These are phyloP conservation scores for Coriaria nepalensis DNA, from an alignment of 306 rosid genomes.

Conservation along the genomic window DNA sequence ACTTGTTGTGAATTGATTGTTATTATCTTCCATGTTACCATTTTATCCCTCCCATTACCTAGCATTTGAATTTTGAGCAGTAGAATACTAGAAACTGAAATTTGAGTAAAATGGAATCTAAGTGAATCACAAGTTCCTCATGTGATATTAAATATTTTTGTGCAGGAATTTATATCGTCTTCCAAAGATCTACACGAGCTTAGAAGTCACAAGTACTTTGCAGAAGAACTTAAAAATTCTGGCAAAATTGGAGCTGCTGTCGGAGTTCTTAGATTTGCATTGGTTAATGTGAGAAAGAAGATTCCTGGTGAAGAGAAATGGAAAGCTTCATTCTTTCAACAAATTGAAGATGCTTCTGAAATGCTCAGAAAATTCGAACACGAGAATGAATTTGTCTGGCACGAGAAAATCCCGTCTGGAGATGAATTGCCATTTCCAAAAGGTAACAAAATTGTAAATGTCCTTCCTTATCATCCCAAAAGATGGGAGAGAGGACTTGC, in stretches of 20 bases:
- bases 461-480: slow-evolving; percentile 43
- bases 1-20: too few species aligned
- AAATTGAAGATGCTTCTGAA: slow-evolving; percentile 35
- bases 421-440: slow-evolving; percentile 32
- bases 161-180: slow-evolving; percentile 51
- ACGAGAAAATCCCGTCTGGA: slow-evolving; percentile 31
- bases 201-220: slow-evolving; percentile 35
- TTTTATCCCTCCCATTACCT: too few species aligned
- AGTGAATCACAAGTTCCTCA: too few species aligned
- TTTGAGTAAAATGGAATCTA: too few species aligned
- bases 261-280: slow-evolving; percentile 40
- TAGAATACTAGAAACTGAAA: too few species aligned
- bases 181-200: slow-evolving; percentile 47
- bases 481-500: slow-evolving; percentile 52
- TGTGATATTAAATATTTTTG: not conserved
- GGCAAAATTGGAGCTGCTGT: slow-evolving; percentile 46
- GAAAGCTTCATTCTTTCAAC: slow-evolving; percentile 31
- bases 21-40: too few species aligned
- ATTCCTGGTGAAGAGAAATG: slow-evolving; percentile 33
- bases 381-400: slow-evolving; percentile 71
- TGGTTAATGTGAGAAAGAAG: slow-evolving; percentile 27
- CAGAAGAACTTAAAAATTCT: slow-evolving; percentile 35
- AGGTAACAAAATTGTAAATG: slow-evolving; percentile 41
- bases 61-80: too few species aligned
- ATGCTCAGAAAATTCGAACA: slow-evolving; percentile 40